Evolutionary conservation across 768 basidiomycete genomes (phyloP).

Genomic region (Clathrus columnatus): DNA sequence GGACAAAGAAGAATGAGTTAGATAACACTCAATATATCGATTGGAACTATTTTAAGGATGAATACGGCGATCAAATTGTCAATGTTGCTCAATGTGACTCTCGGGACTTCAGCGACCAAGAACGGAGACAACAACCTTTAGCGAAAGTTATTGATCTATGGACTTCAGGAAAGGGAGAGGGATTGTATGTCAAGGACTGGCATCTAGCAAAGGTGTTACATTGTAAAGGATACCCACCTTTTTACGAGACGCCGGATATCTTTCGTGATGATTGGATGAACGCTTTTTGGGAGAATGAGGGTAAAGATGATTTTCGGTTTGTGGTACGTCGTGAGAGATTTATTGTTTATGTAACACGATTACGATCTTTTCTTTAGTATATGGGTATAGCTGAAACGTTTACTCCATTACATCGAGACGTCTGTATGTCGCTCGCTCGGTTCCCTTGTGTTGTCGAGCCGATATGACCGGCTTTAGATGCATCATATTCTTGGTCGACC

Average conservation of each 20-base stretch:
- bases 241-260: conserved; percentile 12
- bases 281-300: conserved; percentile 10
- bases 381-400: conserved; percentile 14
- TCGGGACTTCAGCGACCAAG: conserved; percentile 7
- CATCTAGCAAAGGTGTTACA: conserved; percentile 8
- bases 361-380: conserved; percentile 6
- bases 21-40: not conserved
- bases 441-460: not conserved
- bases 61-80: conserved; percentile 10
- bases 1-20: not conserved
- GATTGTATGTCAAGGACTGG: conserved; percentile 14
- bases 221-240: not conserved
- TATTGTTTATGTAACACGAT: not conserved
- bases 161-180: conserved; percentile 1
- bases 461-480: conserved; percentile 4
- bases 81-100: conserved; percentile 10
- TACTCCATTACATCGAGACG: conserved; percentile 14
- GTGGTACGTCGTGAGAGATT: conserved; percentile 6
- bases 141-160: conserved; percentile 12
- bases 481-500: conserved; percentile 17
- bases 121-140: conserved; percentile 4
- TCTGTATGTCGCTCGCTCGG: conserved; percentile 12
- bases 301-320: conserved; percentile 14
- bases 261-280: conserved; percentile 15
- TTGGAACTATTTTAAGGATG: conserved; percentile 5